Conservation (phyloP, 495 filamentous ascomycete species). For the Bombardia bombarda region DNA sequence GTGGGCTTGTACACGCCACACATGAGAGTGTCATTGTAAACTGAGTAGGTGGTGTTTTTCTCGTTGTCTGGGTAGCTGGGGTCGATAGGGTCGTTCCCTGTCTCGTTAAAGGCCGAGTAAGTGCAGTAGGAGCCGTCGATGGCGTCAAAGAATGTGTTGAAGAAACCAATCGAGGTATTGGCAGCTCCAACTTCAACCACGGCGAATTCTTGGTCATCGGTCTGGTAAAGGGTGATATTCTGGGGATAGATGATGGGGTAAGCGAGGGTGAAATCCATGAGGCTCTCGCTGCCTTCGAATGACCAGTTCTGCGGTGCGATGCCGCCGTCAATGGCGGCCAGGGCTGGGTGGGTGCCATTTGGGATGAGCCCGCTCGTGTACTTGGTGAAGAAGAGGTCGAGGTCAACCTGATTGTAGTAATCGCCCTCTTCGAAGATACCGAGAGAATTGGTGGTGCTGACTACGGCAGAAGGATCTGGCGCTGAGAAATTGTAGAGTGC, state of each 20-base stretch:
- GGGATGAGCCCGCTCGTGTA: background rate
- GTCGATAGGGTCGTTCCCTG: constrained; percentile 32
- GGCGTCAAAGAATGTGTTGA: constrained; percentile 39
- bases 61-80: constrained; percentile 26
- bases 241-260: constrained; percentile 44
- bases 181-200: background rate
- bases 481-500: background rate
- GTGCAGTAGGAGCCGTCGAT: constrained; percentile 52
- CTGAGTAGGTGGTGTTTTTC: constrained; percentile 11
- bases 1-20: constrained; percentile 42
- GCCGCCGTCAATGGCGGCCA: background rate
- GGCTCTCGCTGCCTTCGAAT: constrained; percentile 13
- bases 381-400: constrained; percentile 47
- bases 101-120: constrained; percentile 8
- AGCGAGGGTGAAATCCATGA: constrained; percentile 24
- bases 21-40: background rate
- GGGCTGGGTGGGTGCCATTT: background rate
- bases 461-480: background rate
- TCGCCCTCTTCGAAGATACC: constrained; percentile 13
- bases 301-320: constrained; percentile 4
- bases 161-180: constrained; percentile 27
- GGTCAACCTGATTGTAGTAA: constrained; percentile 35
- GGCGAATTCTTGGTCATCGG: constrained; percentile 39
- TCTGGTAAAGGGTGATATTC: constrained; percentile 46
- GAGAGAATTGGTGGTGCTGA: constrained; percentile 14